A percentile compares a stretch with the other conserved stretches of the same genome.
Conservation (phyloP, 306 rosid genomes). For the Dryas alaskensis region DNA sequence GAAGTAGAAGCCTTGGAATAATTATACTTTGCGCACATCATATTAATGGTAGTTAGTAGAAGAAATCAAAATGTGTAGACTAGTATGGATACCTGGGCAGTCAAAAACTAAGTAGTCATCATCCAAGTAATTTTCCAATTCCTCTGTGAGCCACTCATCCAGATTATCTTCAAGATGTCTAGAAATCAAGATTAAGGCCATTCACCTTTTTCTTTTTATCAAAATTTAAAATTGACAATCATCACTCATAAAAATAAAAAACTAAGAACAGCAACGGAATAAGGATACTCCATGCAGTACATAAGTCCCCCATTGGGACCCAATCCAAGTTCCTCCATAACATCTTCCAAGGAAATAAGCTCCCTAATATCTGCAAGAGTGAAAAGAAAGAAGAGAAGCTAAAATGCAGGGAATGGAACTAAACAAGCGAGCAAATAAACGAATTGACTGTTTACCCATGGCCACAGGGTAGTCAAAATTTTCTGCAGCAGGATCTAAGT, state of each 20-base stretch:
- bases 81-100: conserved; percentile 72
- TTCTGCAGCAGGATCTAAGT: conserved; percentile 97
- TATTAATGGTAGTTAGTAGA: no score
- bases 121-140: conserved; percentile 73
- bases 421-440: neutral
- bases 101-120: conserved; percentile 91
- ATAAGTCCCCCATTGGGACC: conserved; percentile 97
- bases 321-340: conserved; percentile 91
- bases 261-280: neutral
- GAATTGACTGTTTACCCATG: conserved; percentile 45
- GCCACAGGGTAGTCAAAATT: conserved; percentile 93
- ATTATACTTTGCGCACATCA: neutral
- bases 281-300: conserved; percentile 99
- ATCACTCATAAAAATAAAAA: neutral
- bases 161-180: conserved; percentile 88
- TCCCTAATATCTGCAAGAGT: conserved; percentile 73
- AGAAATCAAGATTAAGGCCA: conserved; percentile 48
- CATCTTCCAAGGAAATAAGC: conserved; percentile 87
- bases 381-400: neutral
- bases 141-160: conserved; percentile 80
- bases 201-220: neutral
- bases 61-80: neutral
- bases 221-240: neutral
- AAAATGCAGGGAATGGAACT: neutral
- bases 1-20: neutral